Evolutionary conservation across 2,329 filamentous ascomycete species (phyloP).

Genomic region (Ilyonectria sp.): DNA sequence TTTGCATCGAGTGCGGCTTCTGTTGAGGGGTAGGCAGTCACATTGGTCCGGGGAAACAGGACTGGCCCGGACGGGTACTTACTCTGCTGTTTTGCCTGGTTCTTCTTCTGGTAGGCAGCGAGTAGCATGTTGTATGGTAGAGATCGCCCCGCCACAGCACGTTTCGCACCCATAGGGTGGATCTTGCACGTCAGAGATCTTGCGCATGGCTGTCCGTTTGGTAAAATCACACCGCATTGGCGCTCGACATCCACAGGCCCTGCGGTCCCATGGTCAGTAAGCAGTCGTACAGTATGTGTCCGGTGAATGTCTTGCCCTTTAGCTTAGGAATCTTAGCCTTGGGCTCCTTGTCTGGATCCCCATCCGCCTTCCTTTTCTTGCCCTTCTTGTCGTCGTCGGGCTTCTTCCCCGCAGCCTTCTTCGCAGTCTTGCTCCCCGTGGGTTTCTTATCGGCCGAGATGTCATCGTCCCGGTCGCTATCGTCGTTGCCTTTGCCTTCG

Average conservation of each 20-base stretch:
- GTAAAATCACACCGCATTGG: slow-evolving; percentile 89
- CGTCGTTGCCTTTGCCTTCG: slow-evolving; percentile 63
- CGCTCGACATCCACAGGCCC: slow-evolving; percentile 93
- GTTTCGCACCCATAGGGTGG: slow-evolving; percentile 93
- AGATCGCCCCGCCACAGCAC: slow-evolving; percentile 87
- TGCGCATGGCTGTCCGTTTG: slow-evolving; percentile 89
- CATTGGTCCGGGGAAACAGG: slow-evolving; percentile 31
- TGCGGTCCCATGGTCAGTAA: slow-evolving; percentile 48
- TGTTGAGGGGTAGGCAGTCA: slow-evolving; percentile 56
- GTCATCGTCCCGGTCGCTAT: slow-evolving; percentile 60
- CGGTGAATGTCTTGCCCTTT: slow-evolving; percentile 70
- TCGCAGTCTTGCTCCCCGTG: slow-evolving; percentile 61
- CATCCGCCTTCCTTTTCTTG: slow-evolving; percentile 85
- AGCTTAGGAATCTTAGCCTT: slow-evolving; percentile 91
- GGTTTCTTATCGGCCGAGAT: slow-evolving; percentile 60
- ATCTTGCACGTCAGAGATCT: slow-evolving; percentile 93
- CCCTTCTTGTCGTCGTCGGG: slow-evolving; percentile 76
- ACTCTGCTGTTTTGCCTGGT: slow-evolving; percentile 98
- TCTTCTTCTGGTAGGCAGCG: slow-evolving; percentile 94
- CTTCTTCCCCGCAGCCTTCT: slow-evolving; percentile 80
- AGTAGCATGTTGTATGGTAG: slow-evolving; percentile 94
- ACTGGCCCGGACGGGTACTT: slow-evolving; percentile 56
- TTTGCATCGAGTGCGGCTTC: slow-evolving; percentile 96
- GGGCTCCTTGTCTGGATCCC: slow-evolving; percentile 83
- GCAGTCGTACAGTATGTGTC: slow-evolving; percentile 2